Base-by-base conservation (phyloP, 352 stramenopile species). In the Globisporangium canariense region DNA sequence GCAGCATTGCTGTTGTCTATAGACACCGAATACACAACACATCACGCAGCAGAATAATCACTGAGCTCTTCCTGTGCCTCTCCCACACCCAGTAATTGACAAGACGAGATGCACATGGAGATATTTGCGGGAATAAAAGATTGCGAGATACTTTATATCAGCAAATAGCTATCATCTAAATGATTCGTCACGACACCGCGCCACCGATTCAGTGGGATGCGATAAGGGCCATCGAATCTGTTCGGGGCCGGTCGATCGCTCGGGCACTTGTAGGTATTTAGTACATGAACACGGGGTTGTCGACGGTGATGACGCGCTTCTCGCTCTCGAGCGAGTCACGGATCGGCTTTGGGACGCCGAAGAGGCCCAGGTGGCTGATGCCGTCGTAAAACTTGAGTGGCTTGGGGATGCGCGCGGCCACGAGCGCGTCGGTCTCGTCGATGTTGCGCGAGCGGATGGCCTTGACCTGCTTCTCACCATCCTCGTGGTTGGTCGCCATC, bases 241-340 rank as follows among this genome's bases (percentile, higher is more conserved):
- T 25, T 25, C 22, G 22, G 22, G 22, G 22, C 1, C 22, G 22
- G 22, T 25, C 22, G 22, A 25, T 65, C 63, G 58, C 58, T 55
- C 20, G 13, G 18, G 25, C 20, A 13, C 9, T 22, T 53, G 40
- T 49, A 13, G 28, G n/a, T 69, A 73, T 49, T 93, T 89, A 98
- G 77, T 88, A 98, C 94, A 98, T 98, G 79, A 98, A 98, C 55
- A 98, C 84, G 49, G 96, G 96, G 81, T 98, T 98, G 59, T 94
- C 94, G 50, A 97, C 83, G 28, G 96, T 98, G 79, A 98, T 98
- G 66, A 98, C 85, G 65, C 96, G 88, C 60, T 78, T 89, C 76
- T 98, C 96, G 36, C 66, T 77, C 60, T 84, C 83, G 53, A 98
- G 73, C 25, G 83, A 74, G 68, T 95, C 86, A 57, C 96, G 87